Percentiles rank a stretch among this genome's conserved stretches.
These are phyloP conservation scores for Linum usitatissimum DNA, from an alignment of 345 rosid species.

Conservation along the genomic window DNA sequence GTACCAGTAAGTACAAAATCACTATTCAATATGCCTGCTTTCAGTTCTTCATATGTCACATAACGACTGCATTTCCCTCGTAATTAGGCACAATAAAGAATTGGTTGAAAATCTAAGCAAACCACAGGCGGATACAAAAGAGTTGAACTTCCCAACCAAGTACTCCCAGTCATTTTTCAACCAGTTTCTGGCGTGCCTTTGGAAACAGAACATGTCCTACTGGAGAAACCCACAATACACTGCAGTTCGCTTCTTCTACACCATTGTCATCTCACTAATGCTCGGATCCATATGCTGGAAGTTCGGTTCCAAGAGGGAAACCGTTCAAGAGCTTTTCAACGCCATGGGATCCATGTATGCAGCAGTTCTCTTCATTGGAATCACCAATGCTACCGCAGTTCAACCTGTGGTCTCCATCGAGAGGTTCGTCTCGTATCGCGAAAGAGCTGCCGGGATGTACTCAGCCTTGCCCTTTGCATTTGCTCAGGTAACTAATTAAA, in stretches of 20 bases:
- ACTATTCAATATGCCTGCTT: neutral
- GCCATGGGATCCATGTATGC: constrained; percentile 96
- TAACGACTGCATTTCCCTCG: constrained; percentile 4
- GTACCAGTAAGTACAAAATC: constrained; percentile 45
- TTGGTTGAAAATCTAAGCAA: constrained; percentile 64
- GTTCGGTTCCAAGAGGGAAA: constrained; percentile 81
- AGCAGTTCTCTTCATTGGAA: constrained; percentile 80
- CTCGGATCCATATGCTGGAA: constrained; percentile 97
- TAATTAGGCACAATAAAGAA: constrained; percentile 62
- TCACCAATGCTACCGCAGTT: constrained; percentile 84
- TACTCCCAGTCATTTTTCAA: constrained; percentile 62
- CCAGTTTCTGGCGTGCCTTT: constrained; percentile 82
- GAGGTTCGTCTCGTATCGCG: constrained; percentile 86
- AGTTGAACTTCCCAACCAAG: constrained; percentile 69
- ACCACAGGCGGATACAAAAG: constrained; percentile 55
- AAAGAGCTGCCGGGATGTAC: constrained; percentile 96
- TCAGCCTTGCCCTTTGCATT: constrained; percentile 86
- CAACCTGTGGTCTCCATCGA: constrained; percentile 95
- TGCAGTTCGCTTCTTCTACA: constrained; percentile 94
- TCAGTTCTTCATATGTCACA: constrained; percentile 8
- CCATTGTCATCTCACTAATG: constrained; percentile 80
- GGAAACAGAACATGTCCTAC: constrained; percentile 93
- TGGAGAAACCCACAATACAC: constrained; percentile 97
- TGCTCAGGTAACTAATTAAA: constrained; percentile 56
- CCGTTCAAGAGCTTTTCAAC: constrained; percentile 68